Conservation (phyloP, 2,329 filamentous ascomycete species). For the Cytospora chrysosperma region DNA sequence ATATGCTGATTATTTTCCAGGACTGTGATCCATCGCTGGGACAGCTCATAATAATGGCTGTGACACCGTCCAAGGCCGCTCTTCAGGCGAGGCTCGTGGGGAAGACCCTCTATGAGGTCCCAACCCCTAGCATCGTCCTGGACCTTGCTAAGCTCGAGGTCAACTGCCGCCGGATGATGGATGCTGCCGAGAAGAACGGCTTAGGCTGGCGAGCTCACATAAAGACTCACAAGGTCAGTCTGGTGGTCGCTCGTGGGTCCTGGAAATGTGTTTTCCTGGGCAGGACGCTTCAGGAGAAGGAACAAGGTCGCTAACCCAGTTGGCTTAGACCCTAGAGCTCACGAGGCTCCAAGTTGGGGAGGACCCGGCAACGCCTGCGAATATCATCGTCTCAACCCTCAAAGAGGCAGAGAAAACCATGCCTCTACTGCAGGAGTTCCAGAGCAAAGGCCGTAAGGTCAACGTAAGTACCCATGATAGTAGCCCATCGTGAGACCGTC, state of each 20-base stretch:
- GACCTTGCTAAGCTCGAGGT: slow-evolving; percentile 64
- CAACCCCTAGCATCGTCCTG: slow-evolving; percentile 66
- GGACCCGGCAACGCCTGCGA: slow-evolving; percentile 45
- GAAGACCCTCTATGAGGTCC: slow-evolving; percentile 57
- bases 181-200: slow-evolving; percentile 56
- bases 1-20: neutral
- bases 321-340: slow-evolving; percentile 60
- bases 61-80: slow-evolving; percentile 34
- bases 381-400: slow-evolving; percentile 73
- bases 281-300: slow-evolving; percentile 1
- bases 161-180: slow-evolving; percentile 72
- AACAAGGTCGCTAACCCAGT: neutral
- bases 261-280: neutral
- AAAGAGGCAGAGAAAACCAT: slow-evolving; percentile 68
- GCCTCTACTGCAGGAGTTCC: slow-evolving; percentile 59
- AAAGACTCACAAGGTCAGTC: slow-evolving; percentile 75
- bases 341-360: slow-evolving; percentile 69
- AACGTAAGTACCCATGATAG: slow-evolving; percentile 49
- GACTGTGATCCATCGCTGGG: neutral
- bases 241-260: neutral
- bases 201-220: slow-evolving; percentile 74
- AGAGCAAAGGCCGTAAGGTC: slow-evolving; percentile 50
- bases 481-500: neutral
- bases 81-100: slow-evolving; percentile 53
- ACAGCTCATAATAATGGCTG: slow-evolving; percentile 1